Base-by-base conservation (phyloP, 257 asterid genomes). In the Petunia secreta region DNA sequence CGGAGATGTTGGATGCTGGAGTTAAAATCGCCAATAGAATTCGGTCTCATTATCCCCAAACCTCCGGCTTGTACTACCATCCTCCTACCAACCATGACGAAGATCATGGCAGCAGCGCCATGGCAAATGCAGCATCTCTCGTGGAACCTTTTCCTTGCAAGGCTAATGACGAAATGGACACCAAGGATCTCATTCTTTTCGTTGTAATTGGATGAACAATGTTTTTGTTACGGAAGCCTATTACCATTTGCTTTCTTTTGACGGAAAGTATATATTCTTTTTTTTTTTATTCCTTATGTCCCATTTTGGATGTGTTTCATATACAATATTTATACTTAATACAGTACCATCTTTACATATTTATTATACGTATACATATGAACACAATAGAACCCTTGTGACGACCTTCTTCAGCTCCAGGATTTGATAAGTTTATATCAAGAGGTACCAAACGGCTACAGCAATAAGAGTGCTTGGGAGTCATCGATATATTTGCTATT, bases 11-110 rank as follows among this genome's bases (percentile, higher is more conserved):
- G 60, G 77, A 71, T 5, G 59, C 43, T 6, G 77, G 77, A 44
- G 59, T 25, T 43, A 71, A 71, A 71, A 71, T 71, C n/a, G 77
- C 60, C 43, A 71, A 71, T 34, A 71, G 77, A 3, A 71, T 71
- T 71, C 44, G 77, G 25, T 39, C 44, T 10, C 60, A 71, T 71
- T 71, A 71, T 71, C 77, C 77, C 11, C 77, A 71, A 71, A 71
- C 77, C 34, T 71, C 77, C 0, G 60, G 77, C 43, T 71, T 71
- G 40, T 71, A 71, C 77, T 71, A 71, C 11, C 77, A 71, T 11
- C 77, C 77, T 1, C 77, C 77, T 5, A 48, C 34, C 39, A 46
- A 69, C 1, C 16, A 16, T 4, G 5, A 8, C 15, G 63, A 25
- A 14, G 15, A n/a, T 11, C 15, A 6, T 66, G 39, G n/a, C 1